Base-by-base conservation (phyloP, 306 rosid genomes). In the Canavalia ensiformis region DNA sequence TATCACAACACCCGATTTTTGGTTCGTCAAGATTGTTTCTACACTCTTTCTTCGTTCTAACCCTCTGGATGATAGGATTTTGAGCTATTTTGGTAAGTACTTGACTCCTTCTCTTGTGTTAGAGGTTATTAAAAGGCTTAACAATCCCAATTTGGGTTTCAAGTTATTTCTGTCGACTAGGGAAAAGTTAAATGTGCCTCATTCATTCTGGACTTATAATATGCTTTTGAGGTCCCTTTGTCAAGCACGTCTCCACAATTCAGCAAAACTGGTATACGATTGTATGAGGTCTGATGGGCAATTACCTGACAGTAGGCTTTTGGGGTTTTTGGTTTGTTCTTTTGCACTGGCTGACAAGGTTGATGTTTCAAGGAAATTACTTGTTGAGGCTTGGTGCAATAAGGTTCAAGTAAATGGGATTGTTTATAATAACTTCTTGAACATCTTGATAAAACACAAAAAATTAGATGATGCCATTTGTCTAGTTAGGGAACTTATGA, bases 21-120 rank as follows among this genome's bases (percentile, higher is more conserved):
- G 97, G 97, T 88, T 90, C 73, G 89, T 89, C 45, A 94, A 94
- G 80, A 88, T 92, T 68, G 91, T 91, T 13, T 91, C 88, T 47
- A 90, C 97, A 37, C 84, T 92, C 35, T 90, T 92, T 80, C 79
- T 90, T 75, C 87, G 88, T 41, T 88, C 88, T 35, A 81, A 83
- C 75, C 68, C 88, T 0, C 52, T 87, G 78, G 90, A 91, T 77
- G n/a, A 82, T 11, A 9, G 3, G 8, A 81, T 81, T 79, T 39
- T 84, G 34, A 86, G 86, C 78, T 92, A 91, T 81, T 55, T 90
- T 0, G 51, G 82, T 56, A 64, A 87, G 67, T 84, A 90, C 72
- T 86, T 91, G 79, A 91, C 88, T 10, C 92, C 97, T 25, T 72
- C 87, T n/a, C 87, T 88, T 7, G 92, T 84, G 3, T 90, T 86